A percentile compares a stretch with the other conserved stretches of the same genome.
Conservation (phyloP, 306 rosid genomes). For the Geum urbanum region DNA sequence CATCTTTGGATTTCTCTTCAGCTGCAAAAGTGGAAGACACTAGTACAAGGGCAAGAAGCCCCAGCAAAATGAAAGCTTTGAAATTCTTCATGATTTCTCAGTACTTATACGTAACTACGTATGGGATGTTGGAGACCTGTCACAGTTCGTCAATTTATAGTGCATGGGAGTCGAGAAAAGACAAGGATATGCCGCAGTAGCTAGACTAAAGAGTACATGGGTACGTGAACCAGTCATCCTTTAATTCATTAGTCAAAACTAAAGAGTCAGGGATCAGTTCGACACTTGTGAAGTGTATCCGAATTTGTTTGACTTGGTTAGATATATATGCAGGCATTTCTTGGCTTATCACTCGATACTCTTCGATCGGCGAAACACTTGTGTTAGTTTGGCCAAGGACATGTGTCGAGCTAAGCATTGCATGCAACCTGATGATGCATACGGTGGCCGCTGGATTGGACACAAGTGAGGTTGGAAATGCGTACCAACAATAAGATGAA, state of each 20-base stretch:
- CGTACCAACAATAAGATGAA: neutral
- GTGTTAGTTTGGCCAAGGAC: neutral
- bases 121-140: neutral
- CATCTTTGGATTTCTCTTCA: conserved; percentile 6
- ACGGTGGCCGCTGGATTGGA: neutral
- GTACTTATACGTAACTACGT: neutral
- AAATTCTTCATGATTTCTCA: conserved; percentile 3
- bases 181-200: neutral
- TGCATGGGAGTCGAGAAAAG: neutral
- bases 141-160: neutral
- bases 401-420: neutral
- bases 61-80: conserved; percentile 4
- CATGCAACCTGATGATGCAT: neutral
- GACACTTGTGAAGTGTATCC: neutral
- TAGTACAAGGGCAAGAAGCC: conserved; percentile 6
- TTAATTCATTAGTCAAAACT: neutral
- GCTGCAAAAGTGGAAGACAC: conserved; percentile 1
- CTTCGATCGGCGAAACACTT: neutral
- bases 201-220: too few relatives aligned
- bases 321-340: neutral
- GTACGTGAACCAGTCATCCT: neutral
- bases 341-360: neutral
- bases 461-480: neutral
- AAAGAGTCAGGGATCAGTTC: neutral
- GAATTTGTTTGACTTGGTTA: neutral